Conservation (phyloP, 805 yeast species). For the Ogataea paradorogensis region DNA sequence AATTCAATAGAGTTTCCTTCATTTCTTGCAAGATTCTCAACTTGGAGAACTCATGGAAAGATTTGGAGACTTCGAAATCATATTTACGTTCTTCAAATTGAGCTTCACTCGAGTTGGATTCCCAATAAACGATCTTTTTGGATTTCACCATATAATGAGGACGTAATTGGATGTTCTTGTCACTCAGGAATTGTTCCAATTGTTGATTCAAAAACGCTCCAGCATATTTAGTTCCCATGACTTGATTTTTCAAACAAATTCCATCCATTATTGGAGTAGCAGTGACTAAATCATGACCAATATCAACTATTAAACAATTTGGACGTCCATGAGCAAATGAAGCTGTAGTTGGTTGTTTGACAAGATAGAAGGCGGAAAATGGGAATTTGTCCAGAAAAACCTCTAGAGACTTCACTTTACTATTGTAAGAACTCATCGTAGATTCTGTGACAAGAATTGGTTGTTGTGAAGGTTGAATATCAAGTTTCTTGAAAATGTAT, state of each 20-base stretch:
- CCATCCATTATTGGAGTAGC: conserved; percentile 86
- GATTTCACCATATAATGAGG: conserved; percentile 51
- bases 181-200: conserved; percentile 40
- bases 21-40: conserved; percentile 62
- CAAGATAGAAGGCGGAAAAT: conserved; percentile 78
- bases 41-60: conserved; percentile 56
- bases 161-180: conserved; percentile 33
- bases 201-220: conserved; percentile 66
- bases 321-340: conserved; percentile 89
- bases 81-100: conserved; percentile 29
- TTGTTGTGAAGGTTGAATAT: conserved; percentile 57
- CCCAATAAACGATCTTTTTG: conserved; percentile 37
- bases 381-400: conserved; percentile 62
- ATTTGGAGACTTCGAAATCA: conserved; percentile 40
- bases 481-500: conserved; percentile 52
- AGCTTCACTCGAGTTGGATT: conserved; percentile 22
- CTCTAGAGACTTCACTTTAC: conserved; percentile 70
- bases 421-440: conserved; percentile 70
- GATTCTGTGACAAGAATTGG: conserved; percentile 86
- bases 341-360: conserved; percentile 81
- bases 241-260: conserved; percentile 66
- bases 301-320: conserved; percentile 78
- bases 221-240: conserved; percentile 67
- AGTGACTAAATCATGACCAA: conserved; percentile 75
- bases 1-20: conserved; percentile 65